phyloP scores from a whole-genome alignment of 2,329 filamentous ascomycete species.

The Trichocomaceae sp. region DNA sequence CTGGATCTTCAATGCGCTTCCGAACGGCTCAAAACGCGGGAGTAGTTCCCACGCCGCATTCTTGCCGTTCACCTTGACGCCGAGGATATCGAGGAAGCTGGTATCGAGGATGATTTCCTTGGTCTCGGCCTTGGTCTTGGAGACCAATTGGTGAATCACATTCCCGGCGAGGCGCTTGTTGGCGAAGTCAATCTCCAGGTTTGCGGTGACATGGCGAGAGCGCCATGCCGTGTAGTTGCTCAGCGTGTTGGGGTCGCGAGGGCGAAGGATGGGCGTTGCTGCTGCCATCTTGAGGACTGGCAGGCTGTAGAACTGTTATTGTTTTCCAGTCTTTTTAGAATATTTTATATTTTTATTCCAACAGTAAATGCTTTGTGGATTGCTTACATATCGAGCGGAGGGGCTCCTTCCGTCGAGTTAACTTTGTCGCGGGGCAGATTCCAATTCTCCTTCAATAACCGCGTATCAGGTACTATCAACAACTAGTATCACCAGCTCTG shows the following conservation, averaged over 20 bases:
- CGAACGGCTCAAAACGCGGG: constrained; percentile 63
- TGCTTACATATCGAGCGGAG: no score
- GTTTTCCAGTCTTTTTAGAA: no score
- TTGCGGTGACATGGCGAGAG: constrained; percentile 74
- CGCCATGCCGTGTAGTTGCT: constrained; percentile 87
- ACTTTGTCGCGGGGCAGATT: no score
- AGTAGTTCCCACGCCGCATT: constrained; percentile 64
- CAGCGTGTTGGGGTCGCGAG: constrained; percentile 79
- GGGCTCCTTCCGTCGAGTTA: no score
- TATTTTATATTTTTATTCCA: no score
- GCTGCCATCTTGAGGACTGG: no score
- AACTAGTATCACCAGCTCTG: no score
- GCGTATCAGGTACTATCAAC: no score
- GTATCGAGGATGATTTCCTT: constrained; percentile 81
- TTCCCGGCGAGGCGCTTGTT: constrained; percentile 68
- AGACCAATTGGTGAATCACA: constrained; percentile 70
- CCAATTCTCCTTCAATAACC: no score
- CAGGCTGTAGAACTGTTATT: no score
- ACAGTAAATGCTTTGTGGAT: no score
- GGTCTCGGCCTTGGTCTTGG: constrained; percentile 64
- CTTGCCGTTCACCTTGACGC: constrained; percentile 62
- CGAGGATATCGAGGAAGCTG: constrained; percentile 68
- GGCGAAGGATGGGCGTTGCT: constrained; percentile 35
- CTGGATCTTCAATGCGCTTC: constrained; percentile 42
- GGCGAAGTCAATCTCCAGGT: constrained; percentile 78